Conservation (phyloP, 2,329 filamentous ascomycete species). For the Fusarium buxicola region DNA sequence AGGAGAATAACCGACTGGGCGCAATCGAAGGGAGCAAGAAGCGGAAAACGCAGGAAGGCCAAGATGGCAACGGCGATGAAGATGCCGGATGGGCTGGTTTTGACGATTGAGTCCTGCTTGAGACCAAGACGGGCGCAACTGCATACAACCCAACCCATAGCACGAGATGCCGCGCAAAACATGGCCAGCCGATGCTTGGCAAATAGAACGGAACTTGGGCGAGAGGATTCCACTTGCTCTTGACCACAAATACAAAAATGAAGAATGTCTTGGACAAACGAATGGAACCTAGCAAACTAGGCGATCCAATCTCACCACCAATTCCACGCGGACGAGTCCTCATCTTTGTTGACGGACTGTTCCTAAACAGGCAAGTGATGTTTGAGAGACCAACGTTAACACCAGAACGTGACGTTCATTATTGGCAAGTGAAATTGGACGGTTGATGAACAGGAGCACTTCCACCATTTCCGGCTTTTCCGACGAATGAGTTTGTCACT, state of each 20-base stretch:
- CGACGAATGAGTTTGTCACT: conserved; percentile 12
- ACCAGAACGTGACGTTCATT: background rate
- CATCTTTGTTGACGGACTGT: conserved; percentile 2
- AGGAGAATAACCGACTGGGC: conserved; percentile 73
- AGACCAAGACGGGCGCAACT: background rate
- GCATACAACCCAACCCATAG: background rate
- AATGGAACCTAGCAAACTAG: conserved; percentile 2
- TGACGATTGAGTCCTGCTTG: conserved; percentile 42
- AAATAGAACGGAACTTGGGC: background rate
- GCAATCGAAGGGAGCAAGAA: conserved; percentile 72
- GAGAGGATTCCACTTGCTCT: background rate
- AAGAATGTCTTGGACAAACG: conserved; percentile 12
- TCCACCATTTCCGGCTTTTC: conserved; percentile 6
- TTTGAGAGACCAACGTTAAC: conserved; percentile 1
- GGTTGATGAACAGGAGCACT: background rate
- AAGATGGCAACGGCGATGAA: conserved; percentile 42
- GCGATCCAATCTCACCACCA: conserved; percentile 1
- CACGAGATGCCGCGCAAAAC: background rate
- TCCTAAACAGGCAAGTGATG: conserved; percentile 10
- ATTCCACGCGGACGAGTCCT: conserved; percentile 6
- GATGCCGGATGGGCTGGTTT: conserved; percentile 62
- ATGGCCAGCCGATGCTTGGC: background rate
- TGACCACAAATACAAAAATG: background rate
- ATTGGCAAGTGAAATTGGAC: conserved; percentile 2
- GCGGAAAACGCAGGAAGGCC: conserved; percentile 55